These are phyloP conservation scores for Wickerhamiella nectarea DNA, from an alignment of 805 yeast species.

Conservation along the genomic window DNA sequence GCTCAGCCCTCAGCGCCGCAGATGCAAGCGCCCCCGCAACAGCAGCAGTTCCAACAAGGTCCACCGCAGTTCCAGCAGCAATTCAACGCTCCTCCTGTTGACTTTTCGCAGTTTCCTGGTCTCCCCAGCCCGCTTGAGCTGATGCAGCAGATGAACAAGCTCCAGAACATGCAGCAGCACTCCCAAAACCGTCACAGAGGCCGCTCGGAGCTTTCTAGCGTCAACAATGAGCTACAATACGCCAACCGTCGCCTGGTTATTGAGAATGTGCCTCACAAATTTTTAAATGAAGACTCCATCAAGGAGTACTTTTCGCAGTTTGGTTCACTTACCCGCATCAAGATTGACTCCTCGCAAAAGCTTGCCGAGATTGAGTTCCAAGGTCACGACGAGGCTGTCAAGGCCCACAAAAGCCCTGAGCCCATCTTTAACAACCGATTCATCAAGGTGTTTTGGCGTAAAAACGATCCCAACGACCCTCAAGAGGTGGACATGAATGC, in stretches of 20 bases:
- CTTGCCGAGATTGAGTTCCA: slow-evolving; percentile 31
- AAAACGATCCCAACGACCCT: slow-evolving; percentile 14
- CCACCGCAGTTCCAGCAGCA: slow-evolving; percentile 9
- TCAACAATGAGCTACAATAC: slow-evolving; percentile 20
- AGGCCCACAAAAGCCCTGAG: slow-evolving; percentile 33
- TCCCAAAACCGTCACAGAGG: slow-evolving; percentile 7
- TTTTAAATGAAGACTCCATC: slow-evolving; percentile 26
- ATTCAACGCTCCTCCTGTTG: background rate
- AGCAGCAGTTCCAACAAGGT: slow-evolving; percentile 15
- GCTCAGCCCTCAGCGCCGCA: slow-evolving; percentile 5
- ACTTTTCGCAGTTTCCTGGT: background rate
- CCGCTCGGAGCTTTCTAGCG: slow-evolving; percentile 6
- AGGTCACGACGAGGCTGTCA: slow-evolving; percentile 28
- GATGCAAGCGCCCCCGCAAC: slow-evolving; percentile 16
- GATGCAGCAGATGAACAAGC: background rate
- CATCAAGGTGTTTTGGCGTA: slow-evolving; percentile 34
- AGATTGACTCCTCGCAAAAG: slow-evolving; percentile 21
- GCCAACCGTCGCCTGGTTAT: slow-evolving; percentile 28
- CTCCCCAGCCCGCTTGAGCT: background rate
- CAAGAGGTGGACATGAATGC: slow-evolving; percentile 29
- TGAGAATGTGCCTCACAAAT: slow-evolving; percentile 33
- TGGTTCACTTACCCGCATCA: slow-evolving; percentile 28
- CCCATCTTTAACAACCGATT: slow-evolving; percentile 38
- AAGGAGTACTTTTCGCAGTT: slow-evolving; percentile 30
- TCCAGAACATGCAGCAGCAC: slow-evolving; percentile 4